phyloP scores from a whole-genome alignment of 2,329 filamentous ascomycete species.

The Sphaerulina populicola region DNA sequence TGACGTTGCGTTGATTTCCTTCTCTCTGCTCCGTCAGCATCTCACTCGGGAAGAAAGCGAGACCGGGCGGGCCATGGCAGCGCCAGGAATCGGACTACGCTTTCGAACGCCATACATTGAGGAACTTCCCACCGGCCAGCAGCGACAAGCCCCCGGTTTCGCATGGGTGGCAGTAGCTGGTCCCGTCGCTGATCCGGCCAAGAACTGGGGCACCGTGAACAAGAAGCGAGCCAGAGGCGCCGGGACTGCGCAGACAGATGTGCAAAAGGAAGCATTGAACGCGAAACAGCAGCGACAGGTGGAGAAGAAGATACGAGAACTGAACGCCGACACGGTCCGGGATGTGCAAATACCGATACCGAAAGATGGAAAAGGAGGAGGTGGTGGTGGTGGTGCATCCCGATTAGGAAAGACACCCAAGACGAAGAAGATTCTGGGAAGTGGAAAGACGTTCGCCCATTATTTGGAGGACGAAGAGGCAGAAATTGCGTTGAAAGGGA shows the following conservation, averaged over 20 bases:
- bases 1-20: neutral
- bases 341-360: conserved; percentile 51
- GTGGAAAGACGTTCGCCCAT: conserved; percentile 75
- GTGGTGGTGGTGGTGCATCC: conserved; percentile 27
- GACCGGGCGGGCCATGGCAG: neutral
- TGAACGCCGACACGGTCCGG: conserved; percentile 59
- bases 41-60: neutral
- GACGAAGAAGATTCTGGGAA: conserved; percentile 68
- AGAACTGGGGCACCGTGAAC: conserved; percentile 35
- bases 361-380: no score
- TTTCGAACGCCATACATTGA: conserved; percentile 63
- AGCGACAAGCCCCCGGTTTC: conserved; percentile 73
- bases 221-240: conserved; percentile 63
- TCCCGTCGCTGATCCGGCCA: conserved; percentile 48
- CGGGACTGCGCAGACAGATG: conserved; percentile 33
- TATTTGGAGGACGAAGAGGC: conserved; percentile 74
- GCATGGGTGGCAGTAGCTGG: conserved; percentile 76
- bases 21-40: neutral
- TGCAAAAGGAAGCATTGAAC: conserved; percentile 54
- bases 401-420: conserved; percentile 55
- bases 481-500: conserved; percentile 36
- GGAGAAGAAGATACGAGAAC: conserved; percentile 68
- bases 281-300: conserved; percentile 78
- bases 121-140: conserved; percentile 60
- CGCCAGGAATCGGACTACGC: conserved; percentile 25